phyloP scores from a whole-genome alignment of 192 early-diverging fungal genomes.

The Cetraspora pellucida region DNA sequence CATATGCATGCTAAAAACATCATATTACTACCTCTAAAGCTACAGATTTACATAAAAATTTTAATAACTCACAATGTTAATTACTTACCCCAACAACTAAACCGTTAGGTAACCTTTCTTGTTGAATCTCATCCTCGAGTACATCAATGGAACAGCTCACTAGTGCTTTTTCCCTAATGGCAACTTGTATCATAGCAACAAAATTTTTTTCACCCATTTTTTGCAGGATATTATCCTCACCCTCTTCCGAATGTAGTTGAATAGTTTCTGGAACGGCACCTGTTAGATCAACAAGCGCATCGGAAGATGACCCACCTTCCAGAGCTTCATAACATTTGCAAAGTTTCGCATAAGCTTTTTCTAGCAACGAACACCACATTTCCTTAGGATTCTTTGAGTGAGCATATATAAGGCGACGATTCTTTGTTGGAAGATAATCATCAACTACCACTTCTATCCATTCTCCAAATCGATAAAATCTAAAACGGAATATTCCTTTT shows the following conservation, averaged over 20 bases:
- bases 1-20: constrained; percentile 41
- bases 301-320: constrained; percentile 34
- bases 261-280: constrained; percentile 51
- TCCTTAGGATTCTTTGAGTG: constrained; percentile 48
- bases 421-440: constrained; percentile 47
- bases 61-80: not conserved
- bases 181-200: constrained; percentile 36
- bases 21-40: not conserved
- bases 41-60: not conserved
- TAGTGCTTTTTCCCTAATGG: constrained; percentile 31
- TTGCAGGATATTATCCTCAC: not conserved
- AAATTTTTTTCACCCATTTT: constrained; percentile 39
- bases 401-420: constrained; percentile 45
- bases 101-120: constrained; percentile 37
- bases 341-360: constrained; percentile 59
- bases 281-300: constrained; percentile 48
- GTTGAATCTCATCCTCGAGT: constrained; percentile 4
- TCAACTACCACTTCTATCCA: constrained; percentile 59
- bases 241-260: constrained; percentile 20
- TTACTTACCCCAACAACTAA: constrained; percentile 35
- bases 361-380: constrained; percentile 53
- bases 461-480: constrained; percentile 52
- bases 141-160: constrained; percentile 49
- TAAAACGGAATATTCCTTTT: constrained; percentile 49
- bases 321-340: constrained; percentile 46